Conservation (phyloP, 192 early-diverging fungal species). For the Pilobolus umbonatus region DNA sequence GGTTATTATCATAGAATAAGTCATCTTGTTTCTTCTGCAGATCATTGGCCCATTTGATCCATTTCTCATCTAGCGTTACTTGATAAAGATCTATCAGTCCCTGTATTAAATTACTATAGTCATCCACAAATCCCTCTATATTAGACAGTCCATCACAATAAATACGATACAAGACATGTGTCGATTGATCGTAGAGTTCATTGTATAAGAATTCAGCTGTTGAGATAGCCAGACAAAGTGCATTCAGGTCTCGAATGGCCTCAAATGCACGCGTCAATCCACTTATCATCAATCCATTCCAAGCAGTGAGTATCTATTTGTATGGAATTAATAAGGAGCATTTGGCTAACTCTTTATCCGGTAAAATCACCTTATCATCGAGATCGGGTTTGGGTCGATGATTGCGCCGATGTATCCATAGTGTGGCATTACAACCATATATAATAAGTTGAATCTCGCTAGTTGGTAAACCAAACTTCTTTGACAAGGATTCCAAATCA, state of each 20-base stretch:
- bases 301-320: conserved; percentile 45
- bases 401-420: conserved; percentile 37
- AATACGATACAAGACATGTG: conserved; percentile 37
- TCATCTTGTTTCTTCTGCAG: conserved; percentile 53
- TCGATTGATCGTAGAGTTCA: conserved; percentile 39
- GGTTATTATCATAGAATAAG: conserved; percentile 50
- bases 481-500: conserved; percentile 38
- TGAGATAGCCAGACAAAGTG: conserved; percentile 37
- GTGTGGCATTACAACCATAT: conserved; percentile 26
- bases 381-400: conserved; percentile 49
- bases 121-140: conserved; percentile 54
- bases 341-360: not conserved
- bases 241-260: conserved; percentile 26
- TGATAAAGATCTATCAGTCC: conserved; percentile 58
- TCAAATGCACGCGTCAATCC: conserved; percentile 39
- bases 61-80: conserved; percentile 39
- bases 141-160: conserved; percentile 43
- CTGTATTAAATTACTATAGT: conserved; percentile 52
- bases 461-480: not conserved
- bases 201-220: conserved; percentile 45
- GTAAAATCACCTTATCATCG: conserved; percentile 51
- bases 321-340: not conserved
- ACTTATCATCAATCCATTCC: conserved; percentile 64
- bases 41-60: conserved; percentile 56
- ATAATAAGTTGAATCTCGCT: conserved; percentile 1